Conservation (phyloP, 257 asterid species). For the Penstemon barbatus region DNA sequence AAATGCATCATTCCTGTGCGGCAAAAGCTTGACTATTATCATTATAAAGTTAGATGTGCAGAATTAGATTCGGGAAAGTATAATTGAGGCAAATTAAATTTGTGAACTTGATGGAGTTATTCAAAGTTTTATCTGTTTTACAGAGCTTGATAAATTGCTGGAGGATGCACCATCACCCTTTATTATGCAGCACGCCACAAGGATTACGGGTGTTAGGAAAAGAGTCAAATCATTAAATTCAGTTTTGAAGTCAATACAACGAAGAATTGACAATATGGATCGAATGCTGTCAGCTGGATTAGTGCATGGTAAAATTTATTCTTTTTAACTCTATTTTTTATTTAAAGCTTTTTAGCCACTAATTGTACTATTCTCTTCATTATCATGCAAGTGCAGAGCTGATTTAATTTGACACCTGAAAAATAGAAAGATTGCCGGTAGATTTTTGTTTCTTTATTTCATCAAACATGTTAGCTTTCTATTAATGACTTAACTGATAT, state of each 20-base stretch:
- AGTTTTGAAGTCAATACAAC: constrained; percentile 84
- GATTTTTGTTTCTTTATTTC: neutral
- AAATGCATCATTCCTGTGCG: neutral
- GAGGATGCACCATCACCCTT: constrained; percentile 96
- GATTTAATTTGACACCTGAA: constrained; percentile 4
- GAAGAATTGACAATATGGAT: constrained; percentile 86
- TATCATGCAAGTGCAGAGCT: constrained; percentile 5
- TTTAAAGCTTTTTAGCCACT: neutral
- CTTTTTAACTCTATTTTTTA: neutral
- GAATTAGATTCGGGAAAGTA: too few species aligned
- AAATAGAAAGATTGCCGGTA: neutral
- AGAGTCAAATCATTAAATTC: constrained; percentile 76
- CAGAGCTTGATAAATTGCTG: constrained; percentile 91
- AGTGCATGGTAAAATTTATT: constrained; percentile 48
- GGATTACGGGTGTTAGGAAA: constrained; percentile 84
- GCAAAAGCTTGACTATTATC: constrained; percentile 3
- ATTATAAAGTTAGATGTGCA: too few species aligned
- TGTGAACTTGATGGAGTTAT: neutral
- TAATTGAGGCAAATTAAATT: too few species aligned
- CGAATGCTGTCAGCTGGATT: constrained; percentile 65
- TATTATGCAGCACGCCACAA: constrained; percentile 91
- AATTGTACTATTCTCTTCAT: constrained; percentile 13
- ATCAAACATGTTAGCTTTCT: neutral
- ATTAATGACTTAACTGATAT: constrained; percentile 7
- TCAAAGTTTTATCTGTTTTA: constrained; percentile 9